phyloP scores from a whole-genome alignment of 2,329 filamentous ascomycete species.

The Exophiala oligosperma region DNA sequence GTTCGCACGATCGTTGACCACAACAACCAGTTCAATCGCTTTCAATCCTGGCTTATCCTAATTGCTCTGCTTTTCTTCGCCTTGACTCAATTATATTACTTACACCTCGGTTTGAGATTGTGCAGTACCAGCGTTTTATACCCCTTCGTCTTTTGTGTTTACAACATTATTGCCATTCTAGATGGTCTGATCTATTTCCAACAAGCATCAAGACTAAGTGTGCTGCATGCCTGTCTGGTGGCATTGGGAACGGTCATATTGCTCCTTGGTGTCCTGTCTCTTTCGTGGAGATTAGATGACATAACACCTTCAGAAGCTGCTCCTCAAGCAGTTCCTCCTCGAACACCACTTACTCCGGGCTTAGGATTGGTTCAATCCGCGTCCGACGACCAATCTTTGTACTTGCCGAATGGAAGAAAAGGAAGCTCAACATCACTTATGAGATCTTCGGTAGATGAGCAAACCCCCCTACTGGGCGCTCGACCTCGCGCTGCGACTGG shows the following conservation, averaged over 20 bases:
- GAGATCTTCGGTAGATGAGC: constrained; percentile 31
- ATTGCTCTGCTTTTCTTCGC: constrained; percentile 78
- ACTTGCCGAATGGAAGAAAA: constrained; percentile 34
- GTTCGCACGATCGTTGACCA: constrained; percentile 78
- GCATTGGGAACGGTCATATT: constrained; percentile 83
- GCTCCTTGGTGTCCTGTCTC: constrained; percentile 80
- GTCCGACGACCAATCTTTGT: constrained; percentile 44
- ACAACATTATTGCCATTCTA: constrained; percentile 97
- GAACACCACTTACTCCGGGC: constrained; percentile 74
- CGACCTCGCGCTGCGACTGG: constrained; percentile 29
- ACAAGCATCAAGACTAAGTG: constrained; percentile 76
- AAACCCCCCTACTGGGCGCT: constrained; percentile 31
- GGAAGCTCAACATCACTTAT: constrained; percentile 28
- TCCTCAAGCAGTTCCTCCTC: constrained; percentile 51
- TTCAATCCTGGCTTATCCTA: constrained; percentile 92
- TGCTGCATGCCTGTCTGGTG: constrained; percentile 70
- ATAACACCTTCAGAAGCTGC: constrained; percentile 39
- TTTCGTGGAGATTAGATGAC: constrained; percentile 91
- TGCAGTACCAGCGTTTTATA: constrained; percentile 96
- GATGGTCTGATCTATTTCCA: constrained; percentile 97
- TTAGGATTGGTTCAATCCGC: constrained; percentile 65
- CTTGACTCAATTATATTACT: constrained; percentile 88
- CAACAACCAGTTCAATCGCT: constrained; percentile 90
- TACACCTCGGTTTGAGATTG: constrained; percentile 89
- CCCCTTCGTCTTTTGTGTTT: constrained; percentile 95